phyloP scores from a whole-genome alignment of 2,329 filamentous ascomycete species.

The Pseudogymnoascus sp. region DNA sequence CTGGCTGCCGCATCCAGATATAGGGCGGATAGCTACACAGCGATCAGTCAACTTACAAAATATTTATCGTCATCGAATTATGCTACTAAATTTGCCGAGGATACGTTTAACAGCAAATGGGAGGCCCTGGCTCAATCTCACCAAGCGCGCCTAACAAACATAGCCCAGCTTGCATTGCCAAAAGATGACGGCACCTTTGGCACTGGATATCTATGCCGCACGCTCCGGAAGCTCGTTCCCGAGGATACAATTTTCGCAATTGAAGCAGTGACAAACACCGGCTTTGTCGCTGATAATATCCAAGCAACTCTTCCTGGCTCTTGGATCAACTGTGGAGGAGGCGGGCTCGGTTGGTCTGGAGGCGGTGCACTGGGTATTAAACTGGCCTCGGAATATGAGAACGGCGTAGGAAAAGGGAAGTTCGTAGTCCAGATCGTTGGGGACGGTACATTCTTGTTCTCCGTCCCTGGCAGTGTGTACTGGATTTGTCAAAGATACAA shows the following conservation, averaged over 20 bases:
- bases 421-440: conserved; percentile 60
- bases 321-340: conserved; percentile 76
- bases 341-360: conserved; percentile 74
- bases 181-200: conserved; percentile 56
- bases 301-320: conserved; percentile 60
- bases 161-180: conserved; percentile 49
- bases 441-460: conserved; percentile 61
- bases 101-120: conserved; percentile 38
- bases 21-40: conserved; percentile 55
- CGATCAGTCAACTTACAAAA: conserved; percentile 62
- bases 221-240: conserved; percentile 48
- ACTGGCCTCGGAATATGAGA: conserved; percentile 50
- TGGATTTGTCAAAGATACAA: conserved; percentile 61
- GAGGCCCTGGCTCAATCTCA: conserved; percentile 51
- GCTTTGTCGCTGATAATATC: conserved; percentile 62
- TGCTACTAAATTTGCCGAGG: conserved; percentile 33
- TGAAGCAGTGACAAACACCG: conserved; percentile 69
- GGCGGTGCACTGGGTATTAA: conserved; percentile 71
- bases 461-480: conserved; percentile 57
- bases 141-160: conserved; percentile 49
- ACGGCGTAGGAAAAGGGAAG: conserved; percentile 44
- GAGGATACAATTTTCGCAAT: conserved; percentile 66
- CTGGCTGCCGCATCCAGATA: conserved; percentile 59
- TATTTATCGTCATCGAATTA: conserved; percentile 46
- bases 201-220: conserved; percentile 39